Conservation (phyloP, 805 yeast species). For the Pichia cephalocereana region DNA sequence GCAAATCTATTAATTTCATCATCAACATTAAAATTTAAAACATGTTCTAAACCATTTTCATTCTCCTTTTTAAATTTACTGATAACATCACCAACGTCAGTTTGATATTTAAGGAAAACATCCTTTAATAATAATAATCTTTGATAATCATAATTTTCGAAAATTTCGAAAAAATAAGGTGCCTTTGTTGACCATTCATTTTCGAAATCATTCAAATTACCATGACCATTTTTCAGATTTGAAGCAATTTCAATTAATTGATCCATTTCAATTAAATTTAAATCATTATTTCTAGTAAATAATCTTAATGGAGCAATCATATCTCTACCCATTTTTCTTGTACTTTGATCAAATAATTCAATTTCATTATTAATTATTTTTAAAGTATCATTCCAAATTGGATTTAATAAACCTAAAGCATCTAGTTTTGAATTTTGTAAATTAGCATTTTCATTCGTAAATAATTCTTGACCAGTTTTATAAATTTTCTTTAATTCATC, state of each 20-base stretch:
- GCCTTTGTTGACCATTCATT: conserved; percentile 71
- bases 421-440: conserved; percentile 40
- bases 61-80: conserved; percentile 36
- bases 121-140: conserved; percentile 57
- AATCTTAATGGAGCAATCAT: conserved; percentile 45
- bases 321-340: conserved; percentile 44
- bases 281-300: conserved; percentile 44
- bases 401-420: conserved; percentile 36
- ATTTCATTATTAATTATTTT: conserved; percentile 36
- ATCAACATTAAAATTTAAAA: conserved; percentile 53
- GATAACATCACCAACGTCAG: conserved; percentile 47
- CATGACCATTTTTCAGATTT: conserved; percentile 11
- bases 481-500: conserved; percentile 35
- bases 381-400: conserved; percentile 36
- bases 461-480: conserved; percentile 28
- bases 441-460: conserved; percentile 27
- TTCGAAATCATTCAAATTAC: conserved; percentile 33
- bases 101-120: conserved; percentile 54
- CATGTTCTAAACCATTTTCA: conserved; percentile 58
- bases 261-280: conserved; percentile 32
- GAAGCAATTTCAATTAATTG: conserved; percentile 24
- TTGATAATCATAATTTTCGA: conserved; percentile 61
- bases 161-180: conserved; percentile 64
- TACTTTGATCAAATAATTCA: conserved; percentile 36
- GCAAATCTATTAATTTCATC: conserved; percentile 54